Percentiles rank a stretch among this genome's conserved stretches.
phyloP scores from a whole-genome alignment of 1,139 yeast species.

The Pichia sp. region DNA sequence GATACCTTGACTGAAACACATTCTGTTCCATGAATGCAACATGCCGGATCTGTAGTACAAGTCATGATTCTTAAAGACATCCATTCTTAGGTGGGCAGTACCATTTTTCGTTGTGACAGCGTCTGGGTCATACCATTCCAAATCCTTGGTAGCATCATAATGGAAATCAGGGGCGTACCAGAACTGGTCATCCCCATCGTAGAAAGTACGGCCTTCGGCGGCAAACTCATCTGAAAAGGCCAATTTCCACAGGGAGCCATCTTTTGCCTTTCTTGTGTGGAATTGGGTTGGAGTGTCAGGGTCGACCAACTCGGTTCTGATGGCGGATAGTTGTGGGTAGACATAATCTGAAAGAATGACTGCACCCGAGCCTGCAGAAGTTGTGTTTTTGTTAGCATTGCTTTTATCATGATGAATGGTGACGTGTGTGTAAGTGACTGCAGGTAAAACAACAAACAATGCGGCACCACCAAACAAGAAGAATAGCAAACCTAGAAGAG shows the following conservation, averaged over 20 bases:
- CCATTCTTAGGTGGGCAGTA: constrained; percentile 47
- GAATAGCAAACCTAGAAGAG: constrained; percentile 51
- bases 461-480: constrained; percentile 56
- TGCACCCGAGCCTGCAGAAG: constrained; percentile 1
- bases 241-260: constrained; percentile 49
- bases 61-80: constrained; percentile 53
- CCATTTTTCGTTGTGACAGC: constrained; percentile 53
- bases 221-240: constrained; percentile 59
- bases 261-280: constrained; percentile 36
- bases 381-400: constrained; percentile 13
- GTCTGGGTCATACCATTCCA: constrained; percentile 68
- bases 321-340: constrained; percentile 49
- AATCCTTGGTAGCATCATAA: constrained; percentile 57
- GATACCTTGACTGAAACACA: constrained; percentile 56
- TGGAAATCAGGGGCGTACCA: constrained; percentile 55
- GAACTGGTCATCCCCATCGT: constrained; percentile 61
- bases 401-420: constrained; percentile 28
- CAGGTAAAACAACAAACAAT: constrained; percentile 69
- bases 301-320: constrained; percentile 49
- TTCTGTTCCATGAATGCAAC: constrained; percentile 58
- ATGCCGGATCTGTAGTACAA: constrained; percentile 57
- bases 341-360: constrained; percentile 41
- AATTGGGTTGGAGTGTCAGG: constrained; percentile 52
- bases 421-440: constrained; percentile 68
- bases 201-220: constrained; percentile 58